These are phyloP conservation scores for Raddia guianensis DNA, from an alignment of 176 grass and related monocot species.

Conservation along the genomic window DNA sequence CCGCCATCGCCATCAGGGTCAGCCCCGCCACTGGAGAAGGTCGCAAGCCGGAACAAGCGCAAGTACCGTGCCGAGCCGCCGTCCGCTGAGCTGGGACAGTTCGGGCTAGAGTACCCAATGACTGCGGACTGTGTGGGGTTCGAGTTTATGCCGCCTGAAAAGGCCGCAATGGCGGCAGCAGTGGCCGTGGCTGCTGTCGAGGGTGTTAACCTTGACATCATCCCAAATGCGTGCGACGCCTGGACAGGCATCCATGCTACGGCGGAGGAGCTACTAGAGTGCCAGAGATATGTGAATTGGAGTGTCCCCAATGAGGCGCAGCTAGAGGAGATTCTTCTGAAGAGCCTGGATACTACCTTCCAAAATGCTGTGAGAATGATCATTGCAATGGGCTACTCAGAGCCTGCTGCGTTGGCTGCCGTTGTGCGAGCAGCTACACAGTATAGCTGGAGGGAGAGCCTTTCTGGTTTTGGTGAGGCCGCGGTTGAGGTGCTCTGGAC, in stretches of 20 bases:
- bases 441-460: constrained; percentile 66
- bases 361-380: constrained; percentile 66
- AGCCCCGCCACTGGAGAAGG: constrained; percentile 55
- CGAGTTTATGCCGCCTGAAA: constrained; percentile 66
- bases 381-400: constrained; percentile 72
- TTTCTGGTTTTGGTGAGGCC: constrained; percentile 58
- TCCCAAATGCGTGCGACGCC: constrained; percentile 54
- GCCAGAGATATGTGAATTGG: constrained; percentile 75
- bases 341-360: constrained; percentile 74
- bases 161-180: constrained; percentile 22
- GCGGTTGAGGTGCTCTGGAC: constrained; percentile 66
- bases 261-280: constrained; percentile 56
- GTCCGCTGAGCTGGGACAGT: constrained; percentile 48
- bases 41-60: constrained; percentile 82
- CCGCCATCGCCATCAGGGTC: constrained; percentile 36
- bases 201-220: constrained; percentile 57
- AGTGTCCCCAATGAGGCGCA: constrained; percentile 65
- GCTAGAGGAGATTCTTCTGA: constrained; percentile 86
- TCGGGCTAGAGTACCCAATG: constrained; percentile 52
- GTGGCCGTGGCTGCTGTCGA: constrained; percentile 22
- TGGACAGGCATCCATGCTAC: constrained; percentile 58
- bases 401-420: constrained; percentile 54
- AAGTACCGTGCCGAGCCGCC: constrained; percentile 83
- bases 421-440: constrained; percentile 57
- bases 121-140: constrained; percentile 62